These are phyloP conservation scores for Didymella pomorum DNA, from an alignment of 2,329 filamentous ascomycete genomes.

Conservation along the genomic window DNA sequence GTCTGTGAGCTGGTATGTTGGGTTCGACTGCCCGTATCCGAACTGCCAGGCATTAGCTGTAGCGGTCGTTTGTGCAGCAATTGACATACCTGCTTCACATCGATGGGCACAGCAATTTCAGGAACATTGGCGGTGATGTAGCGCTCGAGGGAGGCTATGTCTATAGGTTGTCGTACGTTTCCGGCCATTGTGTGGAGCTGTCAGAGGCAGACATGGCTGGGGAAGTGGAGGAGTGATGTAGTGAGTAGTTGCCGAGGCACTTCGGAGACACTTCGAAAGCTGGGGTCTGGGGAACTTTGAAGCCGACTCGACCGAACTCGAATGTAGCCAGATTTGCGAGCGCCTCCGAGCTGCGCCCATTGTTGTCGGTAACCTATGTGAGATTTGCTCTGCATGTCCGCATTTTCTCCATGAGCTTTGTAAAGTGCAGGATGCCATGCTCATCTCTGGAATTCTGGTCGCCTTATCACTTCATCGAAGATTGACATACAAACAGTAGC, in stretches of 20 bases:
- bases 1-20: slow-evolving; percentile 89
- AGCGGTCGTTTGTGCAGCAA: slow-evolving; percentile 2
- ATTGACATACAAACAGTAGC: not conserved
- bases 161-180: slow-evolving; percentile 87
- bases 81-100: slow-evolving; percentile 80
- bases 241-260: slow-evolving; percentile 18
- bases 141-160: slow-evolving; percentile 77
- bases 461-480: too few relatives aligned
- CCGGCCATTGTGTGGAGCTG: slow-evolving; percentile 72
- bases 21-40: slow-evolving; percentile 96
- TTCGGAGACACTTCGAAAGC: too few relatives aligned
- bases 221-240: slow-evolving; percentile 6
- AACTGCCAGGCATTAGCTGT: slow-evolving; percentile 66
- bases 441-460: too few relatives aligned
- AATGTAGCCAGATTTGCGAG: not conserved
- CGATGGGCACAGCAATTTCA: slow-evolving; percentile 80
- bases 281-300: slow-evolving; percentile 9
- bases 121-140: slow-evolving; percentile 84
- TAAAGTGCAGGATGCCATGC: too few relatives aligned
- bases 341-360: not conserved
- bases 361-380: too few relatives aligned
- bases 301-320: slow-evolving; percentile 14
- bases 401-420: too few relatives aligned
- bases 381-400: too few relatives aligned
- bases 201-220: slow-evolving; percentile 26